Evolutionary conservation across 1,284 basidiomycete species (phyloP).

Genomic region (Ustilago crameri): DNA sequence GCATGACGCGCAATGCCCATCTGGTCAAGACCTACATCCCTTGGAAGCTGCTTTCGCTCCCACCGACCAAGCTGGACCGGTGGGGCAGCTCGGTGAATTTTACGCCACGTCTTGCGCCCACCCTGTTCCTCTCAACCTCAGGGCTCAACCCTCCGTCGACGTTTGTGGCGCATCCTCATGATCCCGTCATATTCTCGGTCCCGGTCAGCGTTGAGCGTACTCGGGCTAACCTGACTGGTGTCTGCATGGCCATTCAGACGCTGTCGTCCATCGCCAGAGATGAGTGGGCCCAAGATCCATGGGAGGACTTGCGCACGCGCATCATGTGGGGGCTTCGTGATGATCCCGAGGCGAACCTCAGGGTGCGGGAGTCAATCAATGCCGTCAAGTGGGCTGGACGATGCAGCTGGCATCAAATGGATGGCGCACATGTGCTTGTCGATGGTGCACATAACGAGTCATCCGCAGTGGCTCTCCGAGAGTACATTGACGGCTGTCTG

Average conservation of each 20-base stretch:
- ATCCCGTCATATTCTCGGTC: slow-evolving; percentile 37
- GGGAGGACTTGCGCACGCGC: slow-evolving; percentile 55
- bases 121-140: slow-evolving; percentile 42
- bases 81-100: slow-evolving; percentile 38
- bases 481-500: slow-evolving; percentile 74
- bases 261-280: slow-evolving; percentile 63
- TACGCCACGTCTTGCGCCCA: slow-evolving; percentile 31
- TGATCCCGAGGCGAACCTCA: slow-evolving; percentile 32
- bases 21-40: slow-evolving; percentile 52
- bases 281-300: slow-evolving; percentile 44
- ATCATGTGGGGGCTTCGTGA: slow-evolving; percentile 59
- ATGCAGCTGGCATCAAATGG: slow-evolving; percentile 75
- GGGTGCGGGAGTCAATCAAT: slow-evolving; percentile 33
- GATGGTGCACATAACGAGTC: slow-evolving; percentile 97
- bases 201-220: slow-evolving; percentile 48
- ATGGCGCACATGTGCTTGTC: slow-evolving; percentile 71
- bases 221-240: slow-evolving; percentile 52
- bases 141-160: slow-evolving; percentile 47
- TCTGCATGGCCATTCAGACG: slow-evolving; percentile 61
- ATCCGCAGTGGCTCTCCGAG: slow-evolving; percentile 77
- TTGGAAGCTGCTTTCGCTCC: slow-evolving; percentile 37
- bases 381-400: slow-evolving; percentile 79
- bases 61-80: slow-evolving; percentile 21
- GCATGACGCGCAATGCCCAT: slow-evolving; percentile 36
- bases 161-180: slow-evolving; percentile 47